Conservation (phyloP, 768 basidiomycete species). For the Sutorius australiensis region DNA sequence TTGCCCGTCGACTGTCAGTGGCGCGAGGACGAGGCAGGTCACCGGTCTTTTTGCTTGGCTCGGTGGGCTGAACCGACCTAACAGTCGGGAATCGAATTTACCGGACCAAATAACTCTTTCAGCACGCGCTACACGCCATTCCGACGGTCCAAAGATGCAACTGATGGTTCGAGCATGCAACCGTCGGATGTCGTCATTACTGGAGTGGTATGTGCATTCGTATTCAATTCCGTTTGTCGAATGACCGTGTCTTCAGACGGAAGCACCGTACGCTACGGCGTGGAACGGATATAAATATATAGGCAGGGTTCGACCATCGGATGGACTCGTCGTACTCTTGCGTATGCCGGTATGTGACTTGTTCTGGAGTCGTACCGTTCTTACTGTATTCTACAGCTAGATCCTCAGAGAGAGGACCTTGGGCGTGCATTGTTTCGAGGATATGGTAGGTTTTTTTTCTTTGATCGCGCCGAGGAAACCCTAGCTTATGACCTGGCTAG, state of each 20-base stretch:
- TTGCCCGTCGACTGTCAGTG: conserved; percentile 39
- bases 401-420: conserved; percentile 24
- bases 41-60: not conserved
- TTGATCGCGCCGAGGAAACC: not conserved
- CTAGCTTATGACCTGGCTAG: conserved; percentile 28
- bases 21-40: conserved; percentile 30
- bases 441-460: conserved; percentile 37
- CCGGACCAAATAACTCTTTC: conserved; percentile 34
- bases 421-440: conserved; percentile 45
- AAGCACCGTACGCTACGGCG: conserved; percentile 41
- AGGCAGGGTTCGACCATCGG: conserved; percentile 55
- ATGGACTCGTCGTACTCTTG: conserved; percentile 54
- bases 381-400: conserved; percentile 17
- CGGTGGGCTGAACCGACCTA: not conserved
- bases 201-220: conserved; percentile 40
- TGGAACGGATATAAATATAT: conserved; percentile 57
- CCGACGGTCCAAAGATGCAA: conserved; percentile 9
- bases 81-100: conserved; percentile 30
- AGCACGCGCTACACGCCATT: conserved; percentile 39
- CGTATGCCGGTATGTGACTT: conserved; percentile 46
- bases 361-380: not conserved
- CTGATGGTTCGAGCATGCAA: conserved; percentile 12
- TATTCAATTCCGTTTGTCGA: not conserved
- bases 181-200: conserved; percentile 50
- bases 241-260: conserved; percentile 36